These are phyloP conservation scores for Bisporella sp. DNA, from an alignment of 2,329 filamentous ascomycete species.

Conservation along the genomic window DNA sequence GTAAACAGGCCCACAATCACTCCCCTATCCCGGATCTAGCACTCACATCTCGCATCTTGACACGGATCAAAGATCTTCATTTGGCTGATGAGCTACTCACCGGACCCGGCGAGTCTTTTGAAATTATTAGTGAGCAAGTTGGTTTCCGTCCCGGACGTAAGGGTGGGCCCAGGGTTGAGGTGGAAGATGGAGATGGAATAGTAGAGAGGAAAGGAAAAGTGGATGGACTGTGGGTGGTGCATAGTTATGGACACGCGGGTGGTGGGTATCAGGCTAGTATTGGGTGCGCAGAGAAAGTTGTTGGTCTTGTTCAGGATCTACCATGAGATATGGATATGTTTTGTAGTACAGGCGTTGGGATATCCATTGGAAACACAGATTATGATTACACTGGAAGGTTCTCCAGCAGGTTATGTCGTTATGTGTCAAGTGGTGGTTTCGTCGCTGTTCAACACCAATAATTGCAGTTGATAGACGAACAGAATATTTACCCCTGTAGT, in stretches of 20 bases:
- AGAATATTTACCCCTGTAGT: no score
- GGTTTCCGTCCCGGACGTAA: constrained; percentile 11
- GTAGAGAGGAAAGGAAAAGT: constrained; percentile 4
- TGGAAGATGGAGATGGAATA: constrained; percentile 19
- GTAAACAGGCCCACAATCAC: constrained; percentile 33
- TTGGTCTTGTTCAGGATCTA: constrained; percentile 6
- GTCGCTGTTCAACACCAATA: no score
- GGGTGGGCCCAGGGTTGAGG: constrained; percentile 34
- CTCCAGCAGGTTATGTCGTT: no score
- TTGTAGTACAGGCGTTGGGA: no score
- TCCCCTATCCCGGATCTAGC: constrained; percentile 24
- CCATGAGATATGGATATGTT: no score
- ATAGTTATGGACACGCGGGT: constrained; percentile 41
- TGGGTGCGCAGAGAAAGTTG: constrained; percentile 21
- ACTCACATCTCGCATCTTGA: constrained; percentile 19
- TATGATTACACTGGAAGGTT: no score
- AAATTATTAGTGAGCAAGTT: constrained; percentile 4
- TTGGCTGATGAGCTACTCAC: constrained; percentile 2
- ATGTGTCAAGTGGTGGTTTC: no score
- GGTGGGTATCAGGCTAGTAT: constrained; percentile 31
- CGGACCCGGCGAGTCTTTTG: background rate
- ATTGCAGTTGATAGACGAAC: no score
- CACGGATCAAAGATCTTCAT: constrained; percentile 4
- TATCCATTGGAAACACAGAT: no score
- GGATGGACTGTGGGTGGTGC: constrained; percentile 29